These are phyloP conservation scores for Gynandropsis gynandra DNA, from an alignment of 345 rosid genomes.

Conservation along the genomic window DNA sequence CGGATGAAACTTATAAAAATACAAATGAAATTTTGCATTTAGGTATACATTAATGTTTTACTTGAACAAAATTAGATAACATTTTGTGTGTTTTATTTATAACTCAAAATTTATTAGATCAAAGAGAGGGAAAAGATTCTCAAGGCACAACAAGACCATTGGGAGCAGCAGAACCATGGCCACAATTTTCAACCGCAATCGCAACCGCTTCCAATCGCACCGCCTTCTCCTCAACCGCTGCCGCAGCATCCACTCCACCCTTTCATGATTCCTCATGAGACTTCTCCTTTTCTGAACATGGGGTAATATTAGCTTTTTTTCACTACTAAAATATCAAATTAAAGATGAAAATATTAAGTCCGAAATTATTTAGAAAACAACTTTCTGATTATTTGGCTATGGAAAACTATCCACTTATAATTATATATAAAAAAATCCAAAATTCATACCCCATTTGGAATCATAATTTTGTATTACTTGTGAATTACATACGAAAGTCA, in stretches of 20 bases:
- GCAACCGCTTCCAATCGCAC: no score
- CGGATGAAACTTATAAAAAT: no score
- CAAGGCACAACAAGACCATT: slow-evolving; percentile 42
- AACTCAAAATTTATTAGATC: slow-evolving; percentile 33
- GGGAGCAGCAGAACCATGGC: slow-evolving; percentile 50
- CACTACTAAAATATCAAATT: no score
- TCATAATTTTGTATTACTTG: no score
- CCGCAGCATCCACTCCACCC: slow-evolving; percentile 49
- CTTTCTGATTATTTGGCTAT: no score
- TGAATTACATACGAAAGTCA: no score
- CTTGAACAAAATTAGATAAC: slow-evolving; percentile 7
- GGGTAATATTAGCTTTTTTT: slow-evolving; percentile 47
- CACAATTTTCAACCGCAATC: slow-evolving; percentile 24
- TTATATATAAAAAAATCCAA: no score
- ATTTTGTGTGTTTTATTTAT: slow-evolving; percentile 2
- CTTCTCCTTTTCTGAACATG: slow-evolving; percentile 50
- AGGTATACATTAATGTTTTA: slow-evolving; percentile 10
- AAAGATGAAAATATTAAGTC: no score
- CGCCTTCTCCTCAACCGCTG: slow-evolving; percentile 30
- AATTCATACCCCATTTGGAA: no score
- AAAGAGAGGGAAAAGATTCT: slow-evolving; percentile 55
- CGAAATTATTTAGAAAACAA: no score
- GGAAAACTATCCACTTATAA: no score
- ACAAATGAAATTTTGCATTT: no score
- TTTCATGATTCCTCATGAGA: slow-evolving; percentile 41